These are phyloP conservation scores for Fraxinus anomala DNA, from an alignment of 257 asterid genomes.

Conservation along the genomic window DNA sequence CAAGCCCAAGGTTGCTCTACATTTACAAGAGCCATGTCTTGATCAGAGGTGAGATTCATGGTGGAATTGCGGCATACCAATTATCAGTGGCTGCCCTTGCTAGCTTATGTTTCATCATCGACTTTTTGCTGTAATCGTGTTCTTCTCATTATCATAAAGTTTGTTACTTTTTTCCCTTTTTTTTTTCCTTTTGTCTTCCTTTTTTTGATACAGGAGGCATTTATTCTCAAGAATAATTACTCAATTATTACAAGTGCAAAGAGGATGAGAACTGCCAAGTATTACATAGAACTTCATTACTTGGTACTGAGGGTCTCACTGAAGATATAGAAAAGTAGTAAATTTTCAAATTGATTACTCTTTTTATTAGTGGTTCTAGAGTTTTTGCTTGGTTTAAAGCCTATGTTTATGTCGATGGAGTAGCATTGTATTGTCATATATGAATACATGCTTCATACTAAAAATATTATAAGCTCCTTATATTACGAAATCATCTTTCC, in stretches of 20 bases:
- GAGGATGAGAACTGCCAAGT: constrained; percentile 51
- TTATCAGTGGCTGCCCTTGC: neutral
- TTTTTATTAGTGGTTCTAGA: too few relatives aligned
- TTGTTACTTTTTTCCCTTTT: too few relatives aligned
- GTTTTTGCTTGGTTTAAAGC: too few relatives aligned
- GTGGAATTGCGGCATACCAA: constrained; percentile 8
- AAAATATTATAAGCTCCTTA: too few relatives aligned
- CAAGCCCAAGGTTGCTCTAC: constrained; percentile 58
- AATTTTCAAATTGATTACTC: too few relatives aligned
- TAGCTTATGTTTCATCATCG: too few relatives aligned
- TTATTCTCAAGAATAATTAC: constrained; percentile 46
- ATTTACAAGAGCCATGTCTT: constrained; percentile 1
- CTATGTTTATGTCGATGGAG: neutral
- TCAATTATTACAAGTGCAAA: constrained; percentile 26
- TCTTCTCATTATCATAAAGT: too few relatives aligned
- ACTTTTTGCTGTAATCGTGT: too few relatives aligned
- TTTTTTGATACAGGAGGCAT: constrained; percentile 43
- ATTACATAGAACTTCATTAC: constrained; percentile 77
- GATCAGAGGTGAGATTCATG: constrained; percentile 42
- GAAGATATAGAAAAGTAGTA: constrained; percentile 25
- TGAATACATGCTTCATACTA: too few relatives aligned
- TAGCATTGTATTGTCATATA: neutral
- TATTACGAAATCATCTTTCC: too few relatives aligned
- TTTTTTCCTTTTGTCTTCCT: neutral
- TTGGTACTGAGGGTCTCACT: constrained; percentile 56